Base-by-base conservation (phyloP, 441 rosid genomes). In the Erodium texanum region DNA sequence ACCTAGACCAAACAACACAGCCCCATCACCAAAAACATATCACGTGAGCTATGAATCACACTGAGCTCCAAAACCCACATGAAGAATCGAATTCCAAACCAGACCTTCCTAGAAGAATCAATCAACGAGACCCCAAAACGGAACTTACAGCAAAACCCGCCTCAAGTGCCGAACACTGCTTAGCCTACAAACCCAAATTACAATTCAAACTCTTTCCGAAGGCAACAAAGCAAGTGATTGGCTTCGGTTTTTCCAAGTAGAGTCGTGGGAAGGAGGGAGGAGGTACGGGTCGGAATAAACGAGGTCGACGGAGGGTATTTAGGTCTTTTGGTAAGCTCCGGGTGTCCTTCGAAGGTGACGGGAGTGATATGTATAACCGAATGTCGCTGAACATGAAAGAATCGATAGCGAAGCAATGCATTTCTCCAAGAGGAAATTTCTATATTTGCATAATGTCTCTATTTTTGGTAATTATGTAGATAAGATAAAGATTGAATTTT, bases 161-260 rank as follows among this genome's bases (percentile, higher is more conserved):
- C 7, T 34, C n/a, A 45, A 66, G 23, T 19, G 77, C 65, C 41
- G 16, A 59, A 52, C 27, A 61, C 34, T 12, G 64, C 58, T 19
- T 12, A 20, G 24, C 18, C 0, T 36, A 22, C 45, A 66, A 67
- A 50, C 71, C 77, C 79, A 68, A 68, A 69, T 59, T 70, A 61
- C 24, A 74, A 79, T 77, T 73, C 73, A 66, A 75, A 74, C 69
- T 75, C 68, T 76, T 59, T 58, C 16, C 54, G 73, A 69, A 18
- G 62, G 67, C 68, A 68, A 64, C 70, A 20, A 50, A 70, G 75
- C 10, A 48, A 45, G 24, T 54, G 34, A 61, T 24, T 23, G 36
- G 64, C 54, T 67, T 71, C 14, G 75, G 74, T 69, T 43, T 48
- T 71, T 9, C 67, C 56, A 65, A 54, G 38, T 34, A 50, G 45